phyloP scores from a whole-genome alignment of 2,329 filamentous ascomycete genomes.

The Neospermospora avenae region DNA sequence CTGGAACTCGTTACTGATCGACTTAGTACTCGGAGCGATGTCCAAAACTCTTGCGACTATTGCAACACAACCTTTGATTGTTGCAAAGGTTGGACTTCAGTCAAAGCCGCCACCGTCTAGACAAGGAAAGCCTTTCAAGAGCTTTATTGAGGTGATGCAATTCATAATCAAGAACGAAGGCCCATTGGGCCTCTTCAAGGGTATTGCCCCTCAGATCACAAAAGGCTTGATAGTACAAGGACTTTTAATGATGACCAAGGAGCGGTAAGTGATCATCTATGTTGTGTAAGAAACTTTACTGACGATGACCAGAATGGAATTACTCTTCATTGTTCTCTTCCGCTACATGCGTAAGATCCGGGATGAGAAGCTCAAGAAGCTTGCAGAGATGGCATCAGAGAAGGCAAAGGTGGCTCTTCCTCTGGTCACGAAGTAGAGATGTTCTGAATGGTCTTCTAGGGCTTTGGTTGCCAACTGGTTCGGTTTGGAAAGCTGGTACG shows the following conservation, averaged over 20 bases:
- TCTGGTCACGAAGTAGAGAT: slow-evolving; percentile 31
- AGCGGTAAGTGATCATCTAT: slow-evolving; percentile 57
- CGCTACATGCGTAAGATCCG: slow-evolving; percentile 73
- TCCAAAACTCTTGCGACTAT: slow-evolving; percentile 93
- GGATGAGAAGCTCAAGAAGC: slow-evolving; percentile 65
- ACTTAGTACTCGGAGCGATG: slow-evolving; percentile 78
- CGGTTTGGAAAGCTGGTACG: slow-evolving; percentile 4
- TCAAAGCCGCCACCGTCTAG: slow-evolving; percentile 83
- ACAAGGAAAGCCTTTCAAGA: slow-evolving; percentile 88
- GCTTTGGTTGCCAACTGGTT: background rate
- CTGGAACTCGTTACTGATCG: background rate
- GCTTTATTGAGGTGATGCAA: slow-evolving; percentile 89
- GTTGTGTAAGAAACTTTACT: slow-evolving; percentile 7
- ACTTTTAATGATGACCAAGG: slow-evolving; percentile 98
- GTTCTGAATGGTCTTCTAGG: slow-evolving; percentile 4
- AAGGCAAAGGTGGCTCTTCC: slow-evolving; percentile 46
- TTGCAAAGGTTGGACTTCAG: slow-evolving; percentile 95
- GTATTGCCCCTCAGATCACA: slow-evolving; percentile 87
- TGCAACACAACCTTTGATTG: slow-evolving; percentile 89
- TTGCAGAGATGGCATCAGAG: slow-evolving; percentile 59
- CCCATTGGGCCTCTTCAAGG: slow-evolving; percentile 83
- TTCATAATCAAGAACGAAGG: slow-evolving; percentile 93
- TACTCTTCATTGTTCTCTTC: slow-evolving; percentile 82
- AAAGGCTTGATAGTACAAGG: slow-evolving; percentile 95
- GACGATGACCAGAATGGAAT: slow-evolving; percentile 63